phyloP scores from a whole-genome alignment of 208 protist species.

The Crithidia brevicula region DNA sequence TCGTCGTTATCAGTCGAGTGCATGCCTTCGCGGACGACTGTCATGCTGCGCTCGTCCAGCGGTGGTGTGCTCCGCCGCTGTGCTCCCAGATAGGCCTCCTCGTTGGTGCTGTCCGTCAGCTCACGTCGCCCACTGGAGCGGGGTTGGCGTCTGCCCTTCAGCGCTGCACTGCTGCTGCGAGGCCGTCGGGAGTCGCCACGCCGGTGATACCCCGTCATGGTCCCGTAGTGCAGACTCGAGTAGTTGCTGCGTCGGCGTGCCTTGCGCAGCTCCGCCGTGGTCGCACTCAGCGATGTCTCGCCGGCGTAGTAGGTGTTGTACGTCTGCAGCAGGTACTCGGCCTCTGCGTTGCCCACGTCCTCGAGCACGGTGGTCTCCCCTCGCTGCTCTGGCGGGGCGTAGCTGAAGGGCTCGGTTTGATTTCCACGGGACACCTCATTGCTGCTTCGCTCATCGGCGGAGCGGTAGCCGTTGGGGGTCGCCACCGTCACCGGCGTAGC shows the following conservation, averaged over 20 bases:
- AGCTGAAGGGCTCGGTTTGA: not conserved
- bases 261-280: slow-evolving; percentile 32
- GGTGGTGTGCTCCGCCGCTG: too few species aligned
- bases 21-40: not conserved
- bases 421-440: slow-evolving; percentile 2
- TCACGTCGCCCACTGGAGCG: too few species aligned
- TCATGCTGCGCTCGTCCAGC: not conserved
- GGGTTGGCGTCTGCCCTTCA: too few species aligned
- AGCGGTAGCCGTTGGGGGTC: slow-evolving; percentile 4
- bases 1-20: slow-evolving; percentile 15
- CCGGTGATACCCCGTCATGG: slow-evolving; percentile 29
- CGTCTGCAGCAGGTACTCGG: slow-evolving; percentile 19
- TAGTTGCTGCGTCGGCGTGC: slow-evolving; percentile 27
- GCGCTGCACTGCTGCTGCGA: slow-evolving; percentile 1
- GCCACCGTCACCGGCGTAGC: slow-evolving; percentile 1
- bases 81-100: too few species aligned
- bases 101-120: too few species aligned
- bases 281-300: slow-evolving; percentile 19
- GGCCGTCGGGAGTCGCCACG: slow-evolving; percentile 8
- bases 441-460: slow-evolving; percentile 10
- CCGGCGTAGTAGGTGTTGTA: slow-evolving; percentile 15
- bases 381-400: not conserved
- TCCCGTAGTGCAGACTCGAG: slow-evolving; percentile 35
- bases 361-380: not conserved
- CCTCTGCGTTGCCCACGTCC: slow-evolving; percentile 4